A percentile compares a stretch with the other conserved stretches of the same genome.
Evolutionary conservation across 2,329 filamentous ascomycete genomes (phyloP).

Genomic region (Drechslerella coelobrocha): DNA sequence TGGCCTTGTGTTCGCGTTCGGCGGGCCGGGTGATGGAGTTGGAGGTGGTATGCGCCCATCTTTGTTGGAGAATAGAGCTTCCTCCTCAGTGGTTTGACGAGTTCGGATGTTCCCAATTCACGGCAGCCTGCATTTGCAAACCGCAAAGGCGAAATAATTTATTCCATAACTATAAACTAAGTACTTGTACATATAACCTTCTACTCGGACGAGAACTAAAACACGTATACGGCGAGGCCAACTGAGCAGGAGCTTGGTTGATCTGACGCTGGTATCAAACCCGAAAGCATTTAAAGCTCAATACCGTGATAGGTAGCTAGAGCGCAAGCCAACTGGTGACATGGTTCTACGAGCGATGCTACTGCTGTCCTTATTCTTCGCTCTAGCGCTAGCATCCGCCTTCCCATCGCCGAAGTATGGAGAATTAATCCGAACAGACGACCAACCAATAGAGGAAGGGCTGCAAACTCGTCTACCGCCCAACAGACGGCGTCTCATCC

Average conservation of each 20-base stretch:
- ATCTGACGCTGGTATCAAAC: no score
- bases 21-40: constrained; percentile 16
- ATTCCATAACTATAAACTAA: no score
- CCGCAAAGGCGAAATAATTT: no score
- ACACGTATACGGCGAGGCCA: no score
- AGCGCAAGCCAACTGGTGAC: neutral
- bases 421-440: constrained; percentile 30
- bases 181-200: no score
- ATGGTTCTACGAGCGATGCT: constrained; percentile 1
- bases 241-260: no score
- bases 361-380: constrained; percentile 2
- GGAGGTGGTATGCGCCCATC: constrained; percentile 24
- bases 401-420: constrained; percentile 23
- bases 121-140: no score
- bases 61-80: neutral
- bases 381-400: constrained; percentile 1
- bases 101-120: neutral
- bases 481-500: constrained; percentile 23
- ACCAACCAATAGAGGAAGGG: constrained; percentile 26
- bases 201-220: no score
- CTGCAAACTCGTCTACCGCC: constrained; percentile 21
- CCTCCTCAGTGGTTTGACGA: neutral
- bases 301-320: no score
- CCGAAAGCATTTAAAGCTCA: no score
- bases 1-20: neutral